Evolutionary conservation across 164 flowering plant species (phyloP), one percentile per base, ranked within the genome.

Genomic region (Berberis thunbergii): DNA sequence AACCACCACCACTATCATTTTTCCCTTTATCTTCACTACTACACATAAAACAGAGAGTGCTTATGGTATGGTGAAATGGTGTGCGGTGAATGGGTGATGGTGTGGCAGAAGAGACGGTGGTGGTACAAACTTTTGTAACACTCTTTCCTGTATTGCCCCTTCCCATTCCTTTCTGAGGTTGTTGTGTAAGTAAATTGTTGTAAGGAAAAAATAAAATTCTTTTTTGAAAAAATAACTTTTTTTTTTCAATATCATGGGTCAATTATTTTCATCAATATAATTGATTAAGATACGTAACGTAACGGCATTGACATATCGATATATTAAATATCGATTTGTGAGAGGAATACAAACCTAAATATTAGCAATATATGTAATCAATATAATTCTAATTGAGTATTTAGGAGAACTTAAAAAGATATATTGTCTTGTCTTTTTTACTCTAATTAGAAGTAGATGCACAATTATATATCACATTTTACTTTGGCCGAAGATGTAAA

Each of bases 1-100:
- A 73, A 82, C 84, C 77, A 77, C 82, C 70, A 80, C 80, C 82
- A 74, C 83, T 78, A 75, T 77, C 81, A 76, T 74, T 78, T 80
- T 82, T 0, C 86, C 87, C 90, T 83, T 85, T 42, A 57, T 45
- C 74, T 76, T 75, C 81, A 85, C 87, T 79, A 72, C 82, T 26
- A 78, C 66, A 70, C 26, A 26, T 26, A 70, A 7, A 9, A 41
- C 4, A 10, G n/a, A 26, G 41, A 56, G 59, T 6, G 3, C 0
- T 3, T 2, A 8, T 4, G 12, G 54, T 4, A 8, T 2, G 12
- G 54, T 4, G 54, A 7, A 7, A 26, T 26, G 26, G 26, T 26
- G 26, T 26, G 26, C 4, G 10, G 54, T 26, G 26, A 26, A 26
- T 26, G 38, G 52, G 50, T 60, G 64, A 55, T 56, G 64, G 63